Conservation (phyloP, 129 eudicot species). For the Apium graveolens region DNA sequence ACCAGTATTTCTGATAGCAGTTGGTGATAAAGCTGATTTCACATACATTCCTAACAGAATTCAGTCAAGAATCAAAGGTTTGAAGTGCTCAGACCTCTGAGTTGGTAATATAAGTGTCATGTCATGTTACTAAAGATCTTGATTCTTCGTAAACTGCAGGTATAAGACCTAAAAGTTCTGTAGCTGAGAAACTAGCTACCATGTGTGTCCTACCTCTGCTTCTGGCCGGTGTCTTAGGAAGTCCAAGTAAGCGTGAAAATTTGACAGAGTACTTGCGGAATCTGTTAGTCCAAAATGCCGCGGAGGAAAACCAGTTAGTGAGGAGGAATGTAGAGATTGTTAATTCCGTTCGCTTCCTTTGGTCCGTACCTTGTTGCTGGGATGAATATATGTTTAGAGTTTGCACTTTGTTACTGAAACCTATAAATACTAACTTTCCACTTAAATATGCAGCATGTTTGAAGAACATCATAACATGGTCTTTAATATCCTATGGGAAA, state of each 20-base stretch:
- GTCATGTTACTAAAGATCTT: slow-evolving; percentile 7
- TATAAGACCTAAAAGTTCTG: slow-evolving; percentile 56
- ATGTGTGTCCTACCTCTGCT: slow-evolving; percentile 80
- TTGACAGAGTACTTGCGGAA: slow-evolving; percentile 68
- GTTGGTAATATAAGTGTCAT: background rate
- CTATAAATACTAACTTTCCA: slow-evolving; percentile 15
- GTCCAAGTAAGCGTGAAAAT: slow-evolving; percentile 58
- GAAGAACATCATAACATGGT: slow-evolving; percentile 78
- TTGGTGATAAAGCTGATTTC: slow-evolving; percentile 72
- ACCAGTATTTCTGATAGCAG: slow-evolving; percentile 72
- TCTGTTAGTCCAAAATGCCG: slow-evolving; percentile 51
- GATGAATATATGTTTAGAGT: background rate
- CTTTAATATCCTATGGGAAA: slow-evolving; percentile 87
- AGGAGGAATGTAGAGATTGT: slow-evolving; percentile 50
- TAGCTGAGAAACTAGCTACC: slow-evolving; percentile 64
- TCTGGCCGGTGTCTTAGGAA: slow-evolving; percentile 82
- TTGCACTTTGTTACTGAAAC: background rate
- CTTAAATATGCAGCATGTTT: slow-evolving; percentile 51
- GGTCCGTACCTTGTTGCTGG: slow-evolving; percentile 35
- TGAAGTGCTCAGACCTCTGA: background rate
- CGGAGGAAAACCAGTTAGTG: slow-evolving; percentile 40
- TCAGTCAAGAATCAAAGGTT: slow-evolving; percentile 69
- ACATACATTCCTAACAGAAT: slow-evolving; percentile 50
- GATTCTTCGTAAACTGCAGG: slow-evolving; percentile 27
- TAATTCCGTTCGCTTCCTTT: slow-evolving; percentile 84